These are phyloP conservation scores for Pseudopyrenochaeta lycopersici DNA, from an alignment of 2,329 filamentous ascomycete species.

Conservation along the genomic window DNA sequence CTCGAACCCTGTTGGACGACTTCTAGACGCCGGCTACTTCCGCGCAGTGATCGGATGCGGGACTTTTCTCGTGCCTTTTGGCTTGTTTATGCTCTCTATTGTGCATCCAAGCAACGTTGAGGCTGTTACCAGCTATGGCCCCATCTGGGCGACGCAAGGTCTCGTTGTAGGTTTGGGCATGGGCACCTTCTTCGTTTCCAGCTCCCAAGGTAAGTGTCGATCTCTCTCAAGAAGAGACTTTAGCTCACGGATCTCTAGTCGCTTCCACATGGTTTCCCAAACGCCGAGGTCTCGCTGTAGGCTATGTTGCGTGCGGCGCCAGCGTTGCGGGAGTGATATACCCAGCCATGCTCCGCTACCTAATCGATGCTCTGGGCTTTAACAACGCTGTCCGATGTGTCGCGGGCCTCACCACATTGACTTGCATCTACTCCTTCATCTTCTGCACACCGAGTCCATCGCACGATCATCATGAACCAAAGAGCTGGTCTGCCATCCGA, in stretches of 20 bases:
- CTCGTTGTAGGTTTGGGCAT: slow-evolving; percentile 59
- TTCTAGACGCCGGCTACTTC: slow-evolving; percentile 59
- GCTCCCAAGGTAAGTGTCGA: slow-evolving; percentile 56
- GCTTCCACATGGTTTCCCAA: slow-evolving; percentile 60
- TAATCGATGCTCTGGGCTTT: slow-evolving; percentile 55
- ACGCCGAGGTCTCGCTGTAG: slow-evolving; percentile 58
- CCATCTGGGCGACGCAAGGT: slow-evolving; percentile 59
- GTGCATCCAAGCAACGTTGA: slow-evolving; percentile 50
- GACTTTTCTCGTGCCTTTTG: slow-evolving; percentile 52
- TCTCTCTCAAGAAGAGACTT: neutral
- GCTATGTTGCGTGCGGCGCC: slow-evolving; percentile 61
- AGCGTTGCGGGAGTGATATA: slow-evolving; percentile 58
- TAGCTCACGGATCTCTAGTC: slow-evolving; percentile 42
- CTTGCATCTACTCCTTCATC: slow-evolving; percentile 53
- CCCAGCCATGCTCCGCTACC: slow-evolving; percentile 57
- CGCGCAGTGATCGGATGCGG: slow-evolving; percentile 53
- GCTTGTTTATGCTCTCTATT: slow-evolving; percentile 56
- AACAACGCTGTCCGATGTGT: slow-evolving; percentile 55
- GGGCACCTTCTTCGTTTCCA: slow-evolving; percentile 63
- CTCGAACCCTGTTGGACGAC: slow-evolving; percentile 57
- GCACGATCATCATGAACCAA: slow-evolving; percentile 49
- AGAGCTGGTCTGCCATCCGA: slow-evolving; percentile 48
- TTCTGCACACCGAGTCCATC: slow-evolving; percentile 56
- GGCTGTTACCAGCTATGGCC: slow-evolving; percentile 50
- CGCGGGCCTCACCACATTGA: slow-evolving; percentile 51